Base-by-base conservation (phyloP, 176 grass and related monocot species). In the Aegilops speltoides region DNA sequence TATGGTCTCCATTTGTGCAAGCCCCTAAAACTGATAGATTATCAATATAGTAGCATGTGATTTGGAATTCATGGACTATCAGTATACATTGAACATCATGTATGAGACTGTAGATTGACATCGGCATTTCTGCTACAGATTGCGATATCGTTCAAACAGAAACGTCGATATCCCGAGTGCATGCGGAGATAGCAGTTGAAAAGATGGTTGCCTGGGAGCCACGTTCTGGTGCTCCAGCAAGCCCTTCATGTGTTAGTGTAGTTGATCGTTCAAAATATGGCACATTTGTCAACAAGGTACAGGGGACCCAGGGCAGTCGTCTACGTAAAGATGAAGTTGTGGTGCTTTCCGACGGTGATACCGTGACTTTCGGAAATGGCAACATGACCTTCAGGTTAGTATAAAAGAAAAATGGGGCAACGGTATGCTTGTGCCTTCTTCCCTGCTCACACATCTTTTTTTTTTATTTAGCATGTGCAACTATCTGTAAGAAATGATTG, bases 221-320 rank as follows among this genome's bases (percentile, higher is more conserved):
- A 11, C 45, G 57, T 6, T 80, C 52, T 80, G 54, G 83, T 72
- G 90, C 71, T 13, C 85, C 84, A 73, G 24, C 84, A 37, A 89
- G 26, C 72, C 90, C 89, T 50, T 94, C 96, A 19, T 83, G 85
- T 92, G 93, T 91, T 32, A 80, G 41, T 68, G 77, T 96, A 34
- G n/a, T 94, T 36, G 96, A 98, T 68, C 84, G 78, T 8, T 98
- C 96, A 23, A 98, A 96, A 77, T 98, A 94, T 20, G 96, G 93
- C 16, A 96, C 93, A 59, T 91, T 90, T 83, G 78, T 98, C 78
- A 94, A 96, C 90, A 91, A 86, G 91, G 86, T 89, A 86, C 71
- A 68, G 8, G 96, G 88, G 38, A 66, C 84, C 63, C 88, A 94
- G 64, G 84, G 90, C 41, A 89, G 74, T 79, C 83, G 87, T 11